These are phyloP conservation scores for Fusarium sp. DNA, from an alignment of 2,329 filamentous ascomycete species.

Conservation along the genomic window DNA sequence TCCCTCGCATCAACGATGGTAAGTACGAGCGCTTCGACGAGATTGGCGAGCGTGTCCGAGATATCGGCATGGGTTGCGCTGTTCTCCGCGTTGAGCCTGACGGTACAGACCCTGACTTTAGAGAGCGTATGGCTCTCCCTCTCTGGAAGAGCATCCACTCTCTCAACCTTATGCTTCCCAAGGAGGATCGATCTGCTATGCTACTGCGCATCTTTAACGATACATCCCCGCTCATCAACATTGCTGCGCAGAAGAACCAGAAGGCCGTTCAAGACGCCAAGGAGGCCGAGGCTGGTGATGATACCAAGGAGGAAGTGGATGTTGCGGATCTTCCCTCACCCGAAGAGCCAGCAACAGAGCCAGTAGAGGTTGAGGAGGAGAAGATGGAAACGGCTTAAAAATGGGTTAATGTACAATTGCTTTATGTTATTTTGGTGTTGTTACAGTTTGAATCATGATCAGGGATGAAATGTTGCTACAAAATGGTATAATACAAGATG, in stretches of 20 bases:
- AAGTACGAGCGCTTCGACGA: conserved; percentile 82
- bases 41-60: conserved; percentile 83
- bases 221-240: conserved; percentile 82
- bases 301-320: conserved; percentile 41
- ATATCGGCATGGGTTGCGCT: conserved; percentile 90
- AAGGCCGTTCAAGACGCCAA: conserved; percentile 49
- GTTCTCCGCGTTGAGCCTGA: conserved; percentile 85
- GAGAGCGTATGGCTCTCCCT: conserved; percentile 86
- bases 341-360: conserved; percentile 35
- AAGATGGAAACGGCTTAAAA: conserved; percentile 31
- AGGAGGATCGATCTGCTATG: conserved; percentile 95
- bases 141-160: conserved; percentile 93
- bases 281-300: conserved; percentile 39
- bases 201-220: conserved; percentile 91
- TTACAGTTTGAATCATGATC: conserved; percentile 32
- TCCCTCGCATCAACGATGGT: conserved; percentile 83
- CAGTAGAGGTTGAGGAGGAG: conserved; percentile 10
- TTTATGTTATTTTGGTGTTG: conserved; percentile 34
- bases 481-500: conserved; percentile 37
- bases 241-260: conserved; percentile 60
- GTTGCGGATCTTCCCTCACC: conserved; percentile 52
- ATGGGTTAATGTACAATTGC: conserved; percentile 27
- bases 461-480: conserved; percentile 29
- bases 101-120: conserved; percentile 65
- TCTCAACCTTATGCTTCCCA: conserved; percentile 96